Base-by-base conservation (phyloP, 345 rosid genomes). In the Firmiana major region DNA sequence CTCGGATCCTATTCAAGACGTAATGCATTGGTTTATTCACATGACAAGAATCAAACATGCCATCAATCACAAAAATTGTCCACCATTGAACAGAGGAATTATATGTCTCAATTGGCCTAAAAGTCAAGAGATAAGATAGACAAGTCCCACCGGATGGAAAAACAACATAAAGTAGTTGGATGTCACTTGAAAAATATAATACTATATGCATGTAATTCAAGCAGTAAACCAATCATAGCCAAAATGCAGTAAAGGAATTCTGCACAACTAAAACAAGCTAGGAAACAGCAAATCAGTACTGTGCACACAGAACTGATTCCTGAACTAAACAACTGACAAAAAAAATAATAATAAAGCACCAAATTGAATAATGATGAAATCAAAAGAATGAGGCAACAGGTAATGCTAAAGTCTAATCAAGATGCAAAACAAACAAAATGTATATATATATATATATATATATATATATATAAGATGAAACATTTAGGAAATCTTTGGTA, bases 91-190 rank as follows among this genome's bases (percentile, higher is more conserved):
- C 71, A 42, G 71, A 42, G 49, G 31, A 66, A 63, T 63, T 46
- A 63, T 63, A 63, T 63, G 46, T 8, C 67, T 63, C 68, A 63
- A 9, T 17, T 63, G 28, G 53, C 71, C 28, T 12, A 66, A 66
- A 63, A 42, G 71, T 66, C 53, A 6, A 66, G 71, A 66, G 71
- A 40, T n/a, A 65, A n/a, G 71, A 65, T 21, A 42, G 31, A 66
- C 17, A 67, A 45, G 17, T 67, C 36, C 54, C 72, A 43, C n/a
- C 36, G 43, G 34, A 28, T 43, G 26, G 54, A 12, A 66, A 66
- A 42, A 21, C 5, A 5, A 1, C 51, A 66, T 5, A 21, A 67
- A 36, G 40, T 63, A 15, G 17, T 16, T 21, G 3, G 11, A 22
- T 57, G 46, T 66, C 51, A 66, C 11, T 66, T 66, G 26, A 42